Percentiles rank a stretch among this genome's conserved stretches.
Evolutionary conservation across 768 basidiomycete genomes (phyloP).

Genomic region (Boletus rex-veris): DNA sequence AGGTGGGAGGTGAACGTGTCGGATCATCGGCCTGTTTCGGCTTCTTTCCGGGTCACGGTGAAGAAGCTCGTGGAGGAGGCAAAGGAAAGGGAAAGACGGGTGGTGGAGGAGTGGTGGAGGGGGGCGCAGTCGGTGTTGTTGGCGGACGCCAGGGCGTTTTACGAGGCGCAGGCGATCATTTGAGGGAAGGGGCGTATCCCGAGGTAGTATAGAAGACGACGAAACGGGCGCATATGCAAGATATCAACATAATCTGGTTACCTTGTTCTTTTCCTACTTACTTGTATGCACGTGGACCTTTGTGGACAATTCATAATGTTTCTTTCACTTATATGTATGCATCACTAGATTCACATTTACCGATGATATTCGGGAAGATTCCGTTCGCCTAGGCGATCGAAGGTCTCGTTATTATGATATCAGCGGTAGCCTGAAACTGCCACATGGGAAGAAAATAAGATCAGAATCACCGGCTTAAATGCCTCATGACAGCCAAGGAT

Average conservation of each 20-base stretch:
- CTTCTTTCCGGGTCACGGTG: conserved; percentile 68
- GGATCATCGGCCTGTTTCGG: conserved; percentile 88
- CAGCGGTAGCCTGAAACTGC: no score
- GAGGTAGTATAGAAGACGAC: no score
- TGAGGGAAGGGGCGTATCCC: conserved; percentile 11
- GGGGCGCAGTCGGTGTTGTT: conserved; percentile 31
- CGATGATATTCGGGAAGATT: no score
- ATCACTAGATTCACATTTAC: not conserved
- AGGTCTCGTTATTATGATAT: no score
- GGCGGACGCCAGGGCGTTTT: conserved; percentile 31
- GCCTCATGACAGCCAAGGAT: no score
- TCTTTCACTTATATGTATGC: not conserved
- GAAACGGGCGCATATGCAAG: not conserved
- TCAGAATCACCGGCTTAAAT: no score
- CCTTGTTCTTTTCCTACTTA: not conserved
- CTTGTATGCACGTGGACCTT: not conserved
- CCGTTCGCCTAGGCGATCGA: no score
- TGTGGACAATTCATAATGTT: conserved; percentile 4
- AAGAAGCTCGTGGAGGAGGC: conserved; percentile 64
- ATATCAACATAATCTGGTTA: not conserved
- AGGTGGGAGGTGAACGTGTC: conserved; percentile 87
- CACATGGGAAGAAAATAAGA: no score
- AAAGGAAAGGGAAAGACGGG: conserved; percentile 52
- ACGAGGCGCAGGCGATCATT: conserved; percentile 29
- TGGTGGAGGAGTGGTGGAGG: conserved; percentile 56